Conservation (phyloP, 192 early-diverging fungal species). For the Kickxella alabastrina region DNA sequence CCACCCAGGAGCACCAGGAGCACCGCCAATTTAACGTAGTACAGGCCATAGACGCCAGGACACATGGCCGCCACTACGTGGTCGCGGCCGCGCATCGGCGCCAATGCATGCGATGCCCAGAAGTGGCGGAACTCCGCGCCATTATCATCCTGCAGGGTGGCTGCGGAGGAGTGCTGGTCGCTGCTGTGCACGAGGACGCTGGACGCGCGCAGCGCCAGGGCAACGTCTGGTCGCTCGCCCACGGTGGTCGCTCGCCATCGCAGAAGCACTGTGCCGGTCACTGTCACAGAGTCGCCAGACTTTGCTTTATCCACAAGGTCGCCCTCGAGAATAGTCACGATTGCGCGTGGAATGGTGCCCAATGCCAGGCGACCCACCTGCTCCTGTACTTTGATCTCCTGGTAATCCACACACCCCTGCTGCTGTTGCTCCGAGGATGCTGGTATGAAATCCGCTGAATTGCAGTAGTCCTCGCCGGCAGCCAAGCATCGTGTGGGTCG, state of each 20-base stretch:
- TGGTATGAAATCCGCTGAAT: constrained; percentile 53
- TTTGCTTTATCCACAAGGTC: constrained; percentile 60
- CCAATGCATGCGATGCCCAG: constrained; percentile 46
- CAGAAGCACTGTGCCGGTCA: constrained; percentile 60
- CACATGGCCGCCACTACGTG: constrained; percentile 59
- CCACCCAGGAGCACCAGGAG: constrained; percentile 69
- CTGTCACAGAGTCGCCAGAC: constrained; percentile 58
- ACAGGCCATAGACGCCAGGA: constrained; percentile 68
- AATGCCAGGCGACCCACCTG: constrained; percentile 60
- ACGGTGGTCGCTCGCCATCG: constrained; percentile 53
- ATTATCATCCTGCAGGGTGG: constrained; percentile 20
- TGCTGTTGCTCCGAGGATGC: constrained; percentile 32
- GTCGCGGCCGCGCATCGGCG: constrained; percentile 49
- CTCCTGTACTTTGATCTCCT: constrained; percentile 77
- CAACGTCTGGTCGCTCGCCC: constrained; percentile 60
- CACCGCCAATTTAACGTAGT: constrained; percentile 66
- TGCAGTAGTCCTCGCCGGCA: constrained; percentile 37
- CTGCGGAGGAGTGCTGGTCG: constrained; percentile 42
- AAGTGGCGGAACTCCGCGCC: constrained; percentile 52
- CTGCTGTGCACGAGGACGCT: constrained; percentile 58
- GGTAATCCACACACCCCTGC: constrained; percentile 64
- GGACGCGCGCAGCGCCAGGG: constrained; percentile 60
- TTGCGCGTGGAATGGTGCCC: constrained; percentile 61
- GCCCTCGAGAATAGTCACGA: constrained; percentile 57
- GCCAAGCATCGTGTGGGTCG: constrained; percentile 55